A percentile compares a stretch with the other conserved stretches of the same genome.
Evolutionary conservation across 106 monocot genomes (phyloP).

Genomic region (Dioscorea dumetorum): DNA sequence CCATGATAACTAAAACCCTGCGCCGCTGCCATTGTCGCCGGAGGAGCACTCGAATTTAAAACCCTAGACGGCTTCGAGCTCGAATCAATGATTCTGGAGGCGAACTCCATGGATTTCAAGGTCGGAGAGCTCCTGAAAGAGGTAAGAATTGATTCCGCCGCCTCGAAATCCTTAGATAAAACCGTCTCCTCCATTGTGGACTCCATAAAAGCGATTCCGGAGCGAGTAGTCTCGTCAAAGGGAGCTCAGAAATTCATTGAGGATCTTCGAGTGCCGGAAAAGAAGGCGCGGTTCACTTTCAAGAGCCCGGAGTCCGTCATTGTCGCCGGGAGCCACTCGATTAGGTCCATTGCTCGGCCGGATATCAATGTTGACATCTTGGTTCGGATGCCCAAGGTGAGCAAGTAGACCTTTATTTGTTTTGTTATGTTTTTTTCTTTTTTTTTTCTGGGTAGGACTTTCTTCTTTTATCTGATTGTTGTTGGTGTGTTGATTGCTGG

Average conservation of each 20-base stretch:
- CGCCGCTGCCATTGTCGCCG: too few species aligned
- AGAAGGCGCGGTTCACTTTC: constrained; percentile 60
- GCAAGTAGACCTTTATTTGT: background rate
- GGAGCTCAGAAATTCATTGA: constrained; percentile 45
- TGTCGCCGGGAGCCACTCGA: constrained; percentile 63
- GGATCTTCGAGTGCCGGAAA: constrained; percentile 36
- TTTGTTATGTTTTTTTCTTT: too few species aligned
- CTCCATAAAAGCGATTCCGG: constrained; percentile 45
- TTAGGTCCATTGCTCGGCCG: constrained; percentile 59
- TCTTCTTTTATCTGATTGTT: too few species aligned
- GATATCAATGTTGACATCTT: constrained; percentile 71
- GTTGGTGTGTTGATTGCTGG: background rate
- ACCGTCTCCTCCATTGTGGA: constrained; percentile 41
- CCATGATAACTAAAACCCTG: too few species aligned
- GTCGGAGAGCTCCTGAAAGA: constrained; percentile 58
- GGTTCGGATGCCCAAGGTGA: constrained; percentile 84
- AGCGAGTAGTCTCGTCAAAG: constrained; percentile 24
- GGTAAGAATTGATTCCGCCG: constrained; percentile 27
- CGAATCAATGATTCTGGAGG: background rate
- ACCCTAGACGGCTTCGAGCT: too few species aligned
- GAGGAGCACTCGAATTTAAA: too few species aligned
- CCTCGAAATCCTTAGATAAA: constrained; percentile 29
- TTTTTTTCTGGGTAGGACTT: too few species aligned
- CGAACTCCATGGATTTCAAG: constrained; percentile 45
- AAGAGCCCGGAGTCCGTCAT: constrained; percentile 39